phyloP scores from a whole-genome alignment of 2,329 filamentous ascomycete genomes.

The Fulvia fulva region DNA sequence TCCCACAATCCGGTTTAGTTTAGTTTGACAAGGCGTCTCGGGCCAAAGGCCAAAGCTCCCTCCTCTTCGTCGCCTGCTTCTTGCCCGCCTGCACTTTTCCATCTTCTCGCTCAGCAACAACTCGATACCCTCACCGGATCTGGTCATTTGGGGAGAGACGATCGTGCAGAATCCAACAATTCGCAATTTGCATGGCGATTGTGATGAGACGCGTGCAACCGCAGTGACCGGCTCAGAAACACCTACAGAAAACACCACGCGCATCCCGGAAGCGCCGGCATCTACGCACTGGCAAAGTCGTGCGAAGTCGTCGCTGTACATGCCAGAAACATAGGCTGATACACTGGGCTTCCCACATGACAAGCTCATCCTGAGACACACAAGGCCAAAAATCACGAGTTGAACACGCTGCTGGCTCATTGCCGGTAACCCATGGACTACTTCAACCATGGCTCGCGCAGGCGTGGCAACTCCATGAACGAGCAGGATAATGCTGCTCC shows the following conservation, averaged over 20 bases:
- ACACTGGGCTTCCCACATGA: background rate
- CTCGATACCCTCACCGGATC: background rate
- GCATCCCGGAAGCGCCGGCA: background rate
- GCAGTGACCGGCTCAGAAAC: background rate
- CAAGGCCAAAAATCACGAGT: background rate
- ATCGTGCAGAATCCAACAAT: background rate
- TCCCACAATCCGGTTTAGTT: too few species aligned
- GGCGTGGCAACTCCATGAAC: slow-evolving; percentile 12
- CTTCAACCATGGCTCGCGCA: slow-evolving; percentile 21
- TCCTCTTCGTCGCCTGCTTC: background rate
- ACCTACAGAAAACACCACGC: background rate
- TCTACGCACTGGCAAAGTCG: background rate
- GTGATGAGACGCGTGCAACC: background rate
- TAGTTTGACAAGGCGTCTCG: too few species aligned
- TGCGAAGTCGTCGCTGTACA: background rate
- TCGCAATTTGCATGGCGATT: background rate
- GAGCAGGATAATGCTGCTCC: slow-evolving; percentile 17
- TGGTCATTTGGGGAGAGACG: background rate
- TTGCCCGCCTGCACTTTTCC: background rate
- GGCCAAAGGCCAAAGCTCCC: too few species aligned
- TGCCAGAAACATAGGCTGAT: background rate
- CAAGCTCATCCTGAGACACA: too few species aligned
- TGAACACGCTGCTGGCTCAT: too few species aligned
- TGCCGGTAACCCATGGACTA: slow-evolving; percentile 23
- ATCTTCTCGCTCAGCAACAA: background rate